phyloP scores from a whole-genome alignment of 2,329 filamentous ascomycete species.

The Aspergillus sp. region DNA sequence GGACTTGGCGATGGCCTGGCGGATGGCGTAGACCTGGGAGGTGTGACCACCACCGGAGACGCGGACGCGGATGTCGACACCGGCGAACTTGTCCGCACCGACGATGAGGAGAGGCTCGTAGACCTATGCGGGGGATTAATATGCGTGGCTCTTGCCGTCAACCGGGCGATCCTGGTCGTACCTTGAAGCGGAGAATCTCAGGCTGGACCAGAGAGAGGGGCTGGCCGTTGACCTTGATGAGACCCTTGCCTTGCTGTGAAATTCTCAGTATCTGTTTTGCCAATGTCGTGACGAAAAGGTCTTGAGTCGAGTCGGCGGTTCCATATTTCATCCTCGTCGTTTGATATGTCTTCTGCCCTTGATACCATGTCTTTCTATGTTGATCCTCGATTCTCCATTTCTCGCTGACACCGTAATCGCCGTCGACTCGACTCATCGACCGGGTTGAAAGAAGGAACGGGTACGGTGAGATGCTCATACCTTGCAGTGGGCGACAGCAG shows the following conservation, averaged over 20 bases:
- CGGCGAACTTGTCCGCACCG: constrained; percentile 94
- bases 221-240: constrained; percentile 98
- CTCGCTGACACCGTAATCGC: too few relatives aligned
- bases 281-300: not conserved
- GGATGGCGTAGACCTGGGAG: constrained; percentile 96
- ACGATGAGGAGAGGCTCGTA: constrained; percentile 98
- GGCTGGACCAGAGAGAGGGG: constrained; percentile 92
- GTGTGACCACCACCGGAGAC: constrained; percentile 97
- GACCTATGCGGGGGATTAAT: constrained; percentile 55
- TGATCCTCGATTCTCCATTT: too few relatives aligned
- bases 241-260: constrained; percentile 71
- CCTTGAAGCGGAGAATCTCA: constrained; percentile 97
- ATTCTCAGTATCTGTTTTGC: constrained; percentile 28
- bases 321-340: constrained; percentile 7
- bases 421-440: not conserved
- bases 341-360: not conserved
- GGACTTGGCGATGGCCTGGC: constrained; percentile 97
- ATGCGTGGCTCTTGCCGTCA: not conserved
- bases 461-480: constrained; percentile 48
- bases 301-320: not conserved
- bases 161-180: constrained; percentile 40
- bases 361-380: not conserved
- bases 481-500: constrained; percentile 90
- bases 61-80: constrained; percentile 95
- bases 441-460: constrained; percentile 8